Base-by-base conservation (phyloP, 768 basidiomycete genomes). In the Trametes sanguinea region DNA sequence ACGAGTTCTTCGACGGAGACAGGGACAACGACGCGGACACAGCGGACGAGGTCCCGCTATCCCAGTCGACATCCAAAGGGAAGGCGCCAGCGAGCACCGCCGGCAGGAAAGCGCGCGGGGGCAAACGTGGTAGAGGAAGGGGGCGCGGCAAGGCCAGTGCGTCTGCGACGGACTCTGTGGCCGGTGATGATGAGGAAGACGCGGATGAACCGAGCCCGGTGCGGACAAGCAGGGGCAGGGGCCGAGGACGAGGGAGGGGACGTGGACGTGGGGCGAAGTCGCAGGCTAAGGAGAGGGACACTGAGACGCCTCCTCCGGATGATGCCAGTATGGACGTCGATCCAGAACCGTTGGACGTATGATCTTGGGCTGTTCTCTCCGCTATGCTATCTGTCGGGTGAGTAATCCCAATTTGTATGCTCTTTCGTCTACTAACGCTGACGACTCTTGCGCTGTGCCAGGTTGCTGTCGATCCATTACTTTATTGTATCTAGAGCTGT, bases 1-100 rank as follows among this genome's bases (percentile, higher is more conserved):
- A 88, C 65, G 91, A 92, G 65, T 90, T 80, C 64, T 94, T 81
- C 69, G 90, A 91, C 47, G 86, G 83, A 5, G 88, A 90, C 29
- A 78, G 83, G 47, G 90, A 92, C 67, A 79, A 83, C 17, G 90
- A 92, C 60, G 58, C 58, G 76, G 70, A 47, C 77, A 80, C 40
- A 67, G 68, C 48, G 68, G 51, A 32, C 37, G 61, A 48, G 29
- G 50, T 60, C 17, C 62, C 53, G 17, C 62, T 40, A 30, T 35
- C 51, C 42, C 60, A 29, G 50, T 39, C 50, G 78, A 83, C 51
- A 74, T 75, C 32, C n/a, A 59, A 52, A 42, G 42, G 50, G 7
- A 59, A 44, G 71, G 75, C 22, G 60, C 64, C 22, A 60, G 66
- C 70, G 43, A 46, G 61, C 58, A 35, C 65, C 8, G 39, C 71